Evolutionary conservation across 371 early-diverging fungal species (phyloP).

Genomic region (Circinella minor): DNA sequence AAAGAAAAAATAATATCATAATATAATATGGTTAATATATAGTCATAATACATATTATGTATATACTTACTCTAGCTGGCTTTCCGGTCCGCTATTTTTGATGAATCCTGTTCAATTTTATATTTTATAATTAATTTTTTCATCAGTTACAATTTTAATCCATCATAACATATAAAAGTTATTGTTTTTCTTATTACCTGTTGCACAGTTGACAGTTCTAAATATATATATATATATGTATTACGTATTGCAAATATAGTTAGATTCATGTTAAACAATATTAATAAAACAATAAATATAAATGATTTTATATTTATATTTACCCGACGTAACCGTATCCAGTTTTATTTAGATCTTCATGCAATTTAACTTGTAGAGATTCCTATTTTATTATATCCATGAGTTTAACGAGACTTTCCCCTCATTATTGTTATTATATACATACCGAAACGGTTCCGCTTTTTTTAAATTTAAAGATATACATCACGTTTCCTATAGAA

Average conservation of each 20-base stretch:
- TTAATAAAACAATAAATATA: no score
- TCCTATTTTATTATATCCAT: neutral
- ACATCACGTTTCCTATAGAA: neutral
- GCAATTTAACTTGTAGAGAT: neutral
- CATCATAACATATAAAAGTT: neutral
- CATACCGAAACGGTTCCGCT: neutral
- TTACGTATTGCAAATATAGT: no score
- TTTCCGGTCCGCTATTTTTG: no score
- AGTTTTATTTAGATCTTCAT: neutral
- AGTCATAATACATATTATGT: no score
- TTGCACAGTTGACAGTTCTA: conserved; percentile 3
- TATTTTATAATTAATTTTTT: neutral
- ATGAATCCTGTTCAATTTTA: neutral
- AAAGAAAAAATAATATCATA: no score
- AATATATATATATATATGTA: neutral
- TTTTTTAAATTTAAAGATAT: neutral
- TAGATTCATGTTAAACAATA: no score
- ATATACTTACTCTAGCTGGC: no score
- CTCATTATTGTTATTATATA: neutral
- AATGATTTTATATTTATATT: neutral
- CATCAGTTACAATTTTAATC: neutral
- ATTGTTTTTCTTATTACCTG: neutral
- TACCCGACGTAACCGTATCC: conserved; percentile 11
- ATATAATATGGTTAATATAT: no score
- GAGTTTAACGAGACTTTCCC: neutral